These are phyloP conservation scores for Albugo laibachii DNA, from an alignment of 352 stramenopile genomes.

Conservation along the genomic window DNA sequence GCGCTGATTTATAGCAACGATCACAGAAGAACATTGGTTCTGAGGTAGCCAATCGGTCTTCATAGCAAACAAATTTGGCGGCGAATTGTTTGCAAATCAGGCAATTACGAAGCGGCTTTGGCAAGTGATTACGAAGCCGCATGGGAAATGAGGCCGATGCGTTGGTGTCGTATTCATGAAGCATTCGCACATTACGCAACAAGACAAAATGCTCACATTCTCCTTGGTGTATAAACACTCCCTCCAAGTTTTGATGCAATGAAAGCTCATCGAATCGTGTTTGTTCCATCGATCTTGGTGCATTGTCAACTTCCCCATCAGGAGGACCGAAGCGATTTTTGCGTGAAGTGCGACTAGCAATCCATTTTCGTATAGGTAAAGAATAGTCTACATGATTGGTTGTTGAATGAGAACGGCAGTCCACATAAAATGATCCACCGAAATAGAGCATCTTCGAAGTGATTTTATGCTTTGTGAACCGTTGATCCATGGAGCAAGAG, in stretches of 20 bases:
- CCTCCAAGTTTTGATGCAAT: conserved; percentile 29
- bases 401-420: conserved; percentile 3
- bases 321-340: conserved; percentile 13
- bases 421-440: conserved; percentile 30
- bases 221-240: conserved; percentile 53
- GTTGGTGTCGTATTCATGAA: conserved; percentile 22
- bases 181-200: conserved; percentile 38
- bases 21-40: conserved; percentile 69
- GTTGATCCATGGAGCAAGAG: conserved; percentile 44
- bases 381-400: conserved; percentile 27
- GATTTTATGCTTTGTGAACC: conserved; percentile 16
- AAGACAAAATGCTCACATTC: conserved; percentile 56
- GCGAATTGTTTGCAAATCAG: conserved; percentile 55
- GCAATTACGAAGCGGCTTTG: conserved; percentile 37
- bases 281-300: conserved; percentile 13
- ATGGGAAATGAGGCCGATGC: conserved; percentile 25
- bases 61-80: conserved; percentile 62
- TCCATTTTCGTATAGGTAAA: conserved; percentile 27
- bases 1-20: conserved; percentile 40
- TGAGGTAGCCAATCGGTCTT: conserved; percentile 30
- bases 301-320: conserved; percentile 1
- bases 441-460: conserved; percentile 43
- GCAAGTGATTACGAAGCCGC: conserved; percentile 13
- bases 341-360: conserved; percentile 13
- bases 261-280: conserved; percentile 28